Base-by-base conservation (phyloP, 257 asterid species). In the Cinchona pubescens region DNA sequence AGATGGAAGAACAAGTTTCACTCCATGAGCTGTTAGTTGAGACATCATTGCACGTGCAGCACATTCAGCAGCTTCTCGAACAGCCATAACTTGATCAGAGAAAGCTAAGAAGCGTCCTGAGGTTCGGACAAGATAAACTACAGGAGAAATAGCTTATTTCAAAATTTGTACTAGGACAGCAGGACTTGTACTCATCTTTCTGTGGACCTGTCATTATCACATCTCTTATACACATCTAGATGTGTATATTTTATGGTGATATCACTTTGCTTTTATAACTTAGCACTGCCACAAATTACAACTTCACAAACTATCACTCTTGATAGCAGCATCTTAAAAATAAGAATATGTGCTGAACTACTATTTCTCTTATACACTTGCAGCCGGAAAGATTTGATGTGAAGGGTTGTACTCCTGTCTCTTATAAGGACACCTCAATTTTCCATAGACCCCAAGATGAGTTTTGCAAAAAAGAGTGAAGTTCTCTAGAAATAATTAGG, bases 41-140 rank as follows among this genome's bases (percentile, higher is more conserved):
- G 99, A 92, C 99, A 94, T 94, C 99, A 94, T 94, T 65, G 99
- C 98, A 76, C 99, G 99, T 76, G 99, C 97, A 67, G 99, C 99
- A 75, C 98, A 87, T 83, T 94, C 99, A 72, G 99, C 97, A 78
- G 97, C 99, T 73, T 94, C 99, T 85, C 99, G 90, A 79, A 94
- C 98, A 67, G 99, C 99, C 83, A 92, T 73, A 69, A 94, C 99
- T 90, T 80, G 99, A 82, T 94, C 98, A 82, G 99, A 92, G 90
- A 92, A 94, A 71, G 96, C n/a, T n/a, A n/a, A n/a, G n/a, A n/a
- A n/a, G n/a, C n/a, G n/a, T n/a, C n/a, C n/a, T n/a, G n/a, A n/a
- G n/a, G n/a, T n/a, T n/a, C n/a, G n/a, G n/a, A n/a, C n/a, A n/a
- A n/a, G n/a, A n/a, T n/a, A 90, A 76, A 85, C 97, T 55, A n/a